Conservation (phyloP, 805 yeast species). For the Candida dajiaensis region DNA sequence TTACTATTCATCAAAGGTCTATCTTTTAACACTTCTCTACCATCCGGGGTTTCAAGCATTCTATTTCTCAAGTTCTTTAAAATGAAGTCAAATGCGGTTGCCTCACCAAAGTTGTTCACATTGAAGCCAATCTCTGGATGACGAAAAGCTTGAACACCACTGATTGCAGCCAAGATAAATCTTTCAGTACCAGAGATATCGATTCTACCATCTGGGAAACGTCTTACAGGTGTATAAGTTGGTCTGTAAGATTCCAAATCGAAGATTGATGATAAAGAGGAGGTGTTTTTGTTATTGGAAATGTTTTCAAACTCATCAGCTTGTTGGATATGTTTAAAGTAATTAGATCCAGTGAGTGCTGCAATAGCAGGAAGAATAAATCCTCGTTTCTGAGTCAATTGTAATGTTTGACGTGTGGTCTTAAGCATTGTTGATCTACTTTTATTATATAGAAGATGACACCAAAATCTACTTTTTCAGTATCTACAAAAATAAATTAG, state of each 20-base stretch:
- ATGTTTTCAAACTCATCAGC: constrained; percentile 59
- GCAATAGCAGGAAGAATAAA: constrained; percentile 16
- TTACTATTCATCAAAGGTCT: constrained; percentile 78
- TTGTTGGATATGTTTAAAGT: constrained; percentile 41
- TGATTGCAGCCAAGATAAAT: constrained; percentile 55
- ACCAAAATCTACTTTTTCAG: no score
- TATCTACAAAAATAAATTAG: no score
- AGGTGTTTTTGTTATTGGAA: constrained; percentile 15
- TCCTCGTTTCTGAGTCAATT: constrained; percentile 1
- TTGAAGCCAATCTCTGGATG: constrained; percentile 74
- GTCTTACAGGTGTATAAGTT: constrained; percentile 29
- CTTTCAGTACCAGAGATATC: constrained; percentile 65
- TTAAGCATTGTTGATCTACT: background rate
- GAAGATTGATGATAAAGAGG: background rate
- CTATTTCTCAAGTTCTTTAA: constrained; percentile 54
- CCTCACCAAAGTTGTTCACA: constrained; percentile 83
- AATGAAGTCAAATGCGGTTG: constrained; percentile 72
- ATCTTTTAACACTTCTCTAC: constrained; percentile 72
- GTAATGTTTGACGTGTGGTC: background rate
- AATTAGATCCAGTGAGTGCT: constrained; percentile 15
- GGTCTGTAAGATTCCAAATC: constrained; percentile 17
- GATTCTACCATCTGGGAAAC: constrained; percentile 68
- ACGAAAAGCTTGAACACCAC: constrained; percentile 70
- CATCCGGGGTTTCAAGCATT: constrained; percentile 73
- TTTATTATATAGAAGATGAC: no score